These are phyloP conservation scores for Elsinoe australis DNA, from an alignment of 2,329 filamentous ascomycete species.

Conservation along the genomic window DNA sequence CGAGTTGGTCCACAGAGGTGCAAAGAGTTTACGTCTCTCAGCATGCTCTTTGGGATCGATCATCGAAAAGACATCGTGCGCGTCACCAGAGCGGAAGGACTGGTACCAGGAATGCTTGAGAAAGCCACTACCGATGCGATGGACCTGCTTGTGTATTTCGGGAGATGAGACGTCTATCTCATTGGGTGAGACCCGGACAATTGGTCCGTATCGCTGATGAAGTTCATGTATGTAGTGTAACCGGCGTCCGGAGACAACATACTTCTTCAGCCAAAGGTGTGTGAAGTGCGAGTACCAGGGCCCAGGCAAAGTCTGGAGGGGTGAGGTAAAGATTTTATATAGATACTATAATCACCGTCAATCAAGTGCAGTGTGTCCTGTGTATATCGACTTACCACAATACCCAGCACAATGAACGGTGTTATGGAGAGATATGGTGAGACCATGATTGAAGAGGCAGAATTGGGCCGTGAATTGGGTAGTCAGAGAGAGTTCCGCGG, in stretches of 20 bases:
- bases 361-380: too few species aligned
- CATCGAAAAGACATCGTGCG: slow-evolving; percentile 32
- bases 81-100: slow-evolving; percentile 18
- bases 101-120: slow-evolving; percentile 28
- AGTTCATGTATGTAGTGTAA: slow-evolving; percentile 34
- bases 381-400: too few species aligned
- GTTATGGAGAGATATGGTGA: too few species aligned
- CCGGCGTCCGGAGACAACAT: slow-evolving; percentile 33
- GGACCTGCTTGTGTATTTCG: slow-evolving; percentile 27
- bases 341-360: background rate
- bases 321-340: slow-evolving; percentile 19
- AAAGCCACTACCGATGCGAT: slow-evolving; percentile 26
- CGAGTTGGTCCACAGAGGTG: slow-evolving; percentile 28
- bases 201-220: slow-evolving; percentile 35
- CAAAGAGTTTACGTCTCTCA: slow-evolving; percentile 29
- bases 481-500: too few species aligned
- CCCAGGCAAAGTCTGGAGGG: slow-evolving; percentile 27
- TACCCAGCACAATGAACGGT: too few species aligned
- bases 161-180: slow-evolving; percentile 28
- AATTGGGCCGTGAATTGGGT: too few species aligned
- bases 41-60: slow-evolving; percentile 29
- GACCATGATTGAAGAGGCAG: too few species aligned
- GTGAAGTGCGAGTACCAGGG: slow-evolving; percentile 26
- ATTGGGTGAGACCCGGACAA: slow-evolving; percentile 32
- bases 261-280: slow-evolving; percentile 30